A percentile compares a stretch with the other conserved stretches of the same genome.
Conservation (phyloP, 176 grass and related monocot genomes). For the Oryza punctata region DNA sequence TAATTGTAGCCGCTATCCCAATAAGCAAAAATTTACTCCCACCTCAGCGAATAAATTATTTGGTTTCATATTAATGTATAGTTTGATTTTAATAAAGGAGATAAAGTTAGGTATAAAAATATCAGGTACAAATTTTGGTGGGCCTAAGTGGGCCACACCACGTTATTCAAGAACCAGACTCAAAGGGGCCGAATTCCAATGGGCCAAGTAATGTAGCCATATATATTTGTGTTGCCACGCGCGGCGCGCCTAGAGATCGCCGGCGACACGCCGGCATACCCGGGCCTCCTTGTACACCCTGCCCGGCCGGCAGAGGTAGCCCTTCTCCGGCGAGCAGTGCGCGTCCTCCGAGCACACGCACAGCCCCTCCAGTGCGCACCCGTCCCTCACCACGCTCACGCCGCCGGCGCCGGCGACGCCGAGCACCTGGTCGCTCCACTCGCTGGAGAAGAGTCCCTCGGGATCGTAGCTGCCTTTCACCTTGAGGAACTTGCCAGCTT, state of each 20-base stretch:
- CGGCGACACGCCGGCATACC: constrained; percentile 40
- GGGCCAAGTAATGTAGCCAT: background rate
- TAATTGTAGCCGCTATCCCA: background rate
- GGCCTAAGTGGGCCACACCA: no score
- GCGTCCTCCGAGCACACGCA: constrained; percentile 55
- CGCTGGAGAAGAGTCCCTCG: constrained; percentile 42
- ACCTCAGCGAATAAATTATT: background rate
- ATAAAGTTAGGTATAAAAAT: no score
- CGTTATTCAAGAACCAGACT: background rate
- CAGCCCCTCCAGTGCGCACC: constrained; percentile 62
- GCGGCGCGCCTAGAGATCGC: background rate
- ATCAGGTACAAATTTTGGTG: no score
- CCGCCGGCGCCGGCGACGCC: constrained; percentile 24
- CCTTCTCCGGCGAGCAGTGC: constrained; percentile 53
- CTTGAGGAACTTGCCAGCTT: constrained; percentile 15
- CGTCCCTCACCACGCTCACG: constrained; percentile 35
- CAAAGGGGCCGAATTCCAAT: no score
- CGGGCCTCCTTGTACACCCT: constrained; percentile 58
- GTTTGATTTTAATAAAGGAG: no score
- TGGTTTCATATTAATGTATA: background rate
- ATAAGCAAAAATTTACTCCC: background rate
- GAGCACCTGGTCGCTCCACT: constrained; percentile 55
- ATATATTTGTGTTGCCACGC: background rate
- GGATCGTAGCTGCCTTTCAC: constrained; percentile 43
- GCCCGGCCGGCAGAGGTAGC: constrained; percentile 49